These are phyloP conservation scores for Eucalyptus guilfoylei DNA, from an alignment of 345 rosid species.

Conservation along the genomic window DNA sequence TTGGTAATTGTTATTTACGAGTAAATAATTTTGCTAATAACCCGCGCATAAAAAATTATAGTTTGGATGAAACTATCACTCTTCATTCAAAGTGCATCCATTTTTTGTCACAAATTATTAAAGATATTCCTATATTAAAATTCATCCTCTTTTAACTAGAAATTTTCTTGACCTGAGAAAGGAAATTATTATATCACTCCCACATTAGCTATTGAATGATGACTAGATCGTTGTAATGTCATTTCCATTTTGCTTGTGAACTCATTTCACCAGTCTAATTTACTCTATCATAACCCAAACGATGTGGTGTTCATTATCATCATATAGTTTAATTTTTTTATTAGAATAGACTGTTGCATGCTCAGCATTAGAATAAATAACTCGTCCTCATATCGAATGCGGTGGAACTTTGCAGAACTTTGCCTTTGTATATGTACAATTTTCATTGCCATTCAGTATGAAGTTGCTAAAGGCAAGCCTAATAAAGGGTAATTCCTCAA, in stretches of 20 bases:
- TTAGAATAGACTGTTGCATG: neutral
- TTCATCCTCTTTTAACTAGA: neutral
- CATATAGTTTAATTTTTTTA: neutral
- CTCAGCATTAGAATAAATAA: neutral
- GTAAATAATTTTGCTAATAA: neutral
- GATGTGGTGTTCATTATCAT: no score
- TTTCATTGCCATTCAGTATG: neutral
- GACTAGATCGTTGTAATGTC: neutral
- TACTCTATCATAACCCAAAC: neutral
- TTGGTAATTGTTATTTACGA: neutral
- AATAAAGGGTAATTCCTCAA: neutral
- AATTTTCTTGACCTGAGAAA: neutral
- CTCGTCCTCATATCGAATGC: neutral
- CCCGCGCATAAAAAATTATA: neutral
- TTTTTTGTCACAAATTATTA: neutral
- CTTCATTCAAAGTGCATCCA: neutral
- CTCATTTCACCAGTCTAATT: neutral
- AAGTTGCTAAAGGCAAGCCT: neutral
- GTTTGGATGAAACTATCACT: neutral
- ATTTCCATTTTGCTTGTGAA: neutral
- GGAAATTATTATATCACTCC: neutral
- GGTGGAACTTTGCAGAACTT: neutral
- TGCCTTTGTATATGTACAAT: neutral
- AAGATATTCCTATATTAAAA: neutral
- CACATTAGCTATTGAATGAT: neutral